These are phyloP conservation scores for Trifolium fragiferum DNA, from an alignment of 306 rosid species.

Conservation along the genomic window DNA sequence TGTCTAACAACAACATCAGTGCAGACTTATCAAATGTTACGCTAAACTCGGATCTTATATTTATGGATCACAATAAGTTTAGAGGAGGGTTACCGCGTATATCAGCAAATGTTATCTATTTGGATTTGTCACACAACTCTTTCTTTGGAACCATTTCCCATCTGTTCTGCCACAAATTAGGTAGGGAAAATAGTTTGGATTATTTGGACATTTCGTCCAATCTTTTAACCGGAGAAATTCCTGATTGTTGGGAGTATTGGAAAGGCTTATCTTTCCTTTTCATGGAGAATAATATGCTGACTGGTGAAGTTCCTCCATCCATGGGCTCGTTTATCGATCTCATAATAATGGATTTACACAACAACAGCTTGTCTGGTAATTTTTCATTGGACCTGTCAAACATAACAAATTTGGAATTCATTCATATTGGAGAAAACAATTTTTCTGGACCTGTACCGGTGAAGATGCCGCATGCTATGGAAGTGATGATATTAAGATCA, in stretches of 20 bases:
- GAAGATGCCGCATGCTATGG: constrained; percentile 11
- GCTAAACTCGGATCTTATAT: constrained; percentile 6
- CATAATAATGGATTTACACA: not conserved
- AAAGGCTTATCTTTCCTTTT: constrained; percentile 23
- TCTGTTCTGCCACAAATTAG: constrained; percentile 32
- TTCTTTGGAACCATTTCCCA: constrained; percentile 48
- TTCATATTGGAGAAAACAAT: constrained; percentile 30
- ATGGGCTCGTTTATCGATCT: constrained; percentile 23
- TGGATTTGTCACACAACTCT: constrained; percentile 30
- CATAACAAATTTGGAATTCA: constrained; percentile 3
- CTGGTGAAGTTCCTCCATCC: constrained; percentile 37
- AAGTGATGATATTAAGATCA: constrained; percentile 35
- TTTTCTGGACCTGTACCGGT: constrained; percentile 38
- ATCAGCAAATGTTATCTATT: constrained; percentile 26
- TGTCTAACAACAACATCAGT: constrained; percentile 40
- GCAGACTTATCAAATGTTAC: constrained; percentile 43
- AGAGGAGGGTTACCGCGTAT: constrained; percentile 44
- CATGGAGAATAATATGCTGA: constrained; percentile 23
- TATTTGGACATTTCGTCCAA: constrained; percentile 34
- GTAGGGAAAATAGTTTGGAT: constrained; percentile 4
- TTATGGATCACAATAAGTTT: constrained; percentile 34
- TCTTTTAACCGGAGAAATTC: constrained; percentile 5
- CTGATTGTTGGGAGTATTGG: constrained; percentile 38
- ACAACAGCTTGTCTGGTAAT: constrained; percentile 33
- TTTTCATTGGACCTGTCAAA: constrained; percentile 31